Percentiles rank a stretch among this genome's conserved stretches.
Conservation (phyloP, 306 rosid genomes). For the Malus sylvestris region DNA sequence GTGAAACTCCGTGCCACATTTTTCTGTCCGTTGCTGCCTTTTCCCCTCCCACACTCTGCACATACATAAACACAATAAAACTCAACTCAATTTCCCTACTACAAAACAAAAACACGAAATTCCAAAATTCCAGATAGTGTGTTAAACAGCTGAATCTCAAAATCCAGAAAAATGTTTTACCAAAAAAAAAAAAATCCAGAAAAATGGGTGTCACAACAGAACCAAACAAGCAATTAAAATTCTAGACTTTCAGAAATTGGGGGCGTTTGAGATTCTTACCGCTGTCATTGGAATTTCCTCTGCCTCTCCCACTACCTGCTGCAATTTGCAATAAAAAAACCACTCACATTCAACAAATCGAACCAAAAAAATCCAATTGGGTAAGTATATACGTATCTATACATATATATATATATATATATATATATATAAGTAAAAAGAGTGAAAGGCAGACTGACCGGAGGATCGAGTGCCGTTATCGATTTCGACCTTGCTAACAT, state of each 20-base stretch:
- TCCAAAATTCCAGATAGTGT: not conserved
- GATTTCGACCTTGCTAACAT: slow-evolving; percentile 35
- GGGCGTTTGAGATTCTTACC: slow-evolving; percentile 13
- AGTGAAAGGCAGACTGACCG: slow-evolving; percentile 14
- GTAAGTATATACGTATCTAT: not conserved
- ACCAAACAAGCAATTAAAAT: not conserved
- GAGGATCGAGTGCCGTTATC: slow-evolving; percentile 36
- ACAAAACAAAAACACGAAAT: not conserved
- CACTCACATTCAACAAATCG: not conserved
- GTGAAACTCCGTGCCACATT: slow-evolving; percentile 47
- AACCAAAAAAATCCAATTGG: not conserved
- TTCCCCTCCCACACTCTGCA: slow-evolving; percentile 35
- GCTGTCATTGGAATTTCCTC: slow-evolving; percentile 7
- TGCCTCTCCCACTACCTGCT: slow-evolving; percentile 44
- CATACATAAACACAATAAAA: not conserved
- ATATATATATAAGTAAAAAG: not conserved
- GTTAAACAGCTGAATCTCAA: not conserved
- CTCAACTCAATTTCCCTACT: not conserved
- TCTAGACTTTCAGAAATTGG: not conserved
- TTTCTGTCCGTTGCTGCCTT: slow-evolving; percentile 18
- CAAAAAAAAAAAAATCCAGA: not conserved
- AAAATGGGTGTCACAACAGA: not conserved
- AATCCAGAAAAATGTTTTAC: not conserved
- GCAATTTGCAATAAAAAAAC: slow-evolving; percentile 2
- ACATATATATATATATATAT: not conserved